A percentile compares a stretch with the other conserved stretches of the same genome.
Conservation (phyloP, 1,284 basidiomycete species). For the Apiotrichum laibachii region DNA sequence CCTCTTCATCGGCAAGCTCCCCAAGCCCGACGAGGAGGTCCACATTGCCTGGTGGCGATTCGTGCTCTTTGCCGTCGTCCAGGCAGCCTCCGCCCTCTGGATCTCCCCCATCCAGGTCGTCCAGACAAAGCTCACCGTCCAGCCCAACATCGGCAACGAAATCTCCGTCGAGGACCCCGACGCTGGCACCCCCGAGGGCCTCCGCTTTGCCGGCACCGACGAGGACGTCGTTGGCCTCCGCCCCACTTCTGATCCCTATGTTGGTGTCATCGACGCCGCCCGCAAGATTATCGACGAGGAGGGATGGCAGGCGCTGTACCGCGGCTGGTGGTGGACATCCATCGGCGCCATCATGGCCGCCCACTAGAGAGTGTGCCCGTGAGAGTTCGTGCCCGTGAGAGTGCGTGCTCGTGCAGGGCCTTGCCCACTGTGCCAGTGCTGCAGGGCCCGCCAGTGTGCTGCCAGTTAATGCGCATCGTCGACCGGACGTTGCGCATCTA, state of each 20-base stretch:
- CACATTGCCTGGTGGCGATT: slow-evolving; percentile 33
- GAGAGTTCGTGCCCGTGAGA: too few species aligned
- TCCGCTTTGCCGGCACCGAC: slow-evolving; percentile 63
- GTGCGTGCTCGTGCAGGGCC: too few species aligned
- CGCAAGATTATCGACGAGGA: slow-evolving; percentile 81
- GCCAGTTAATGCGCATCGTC: too few species aligned
- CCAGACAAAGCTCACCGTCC: slow-evolving; percentile 72
- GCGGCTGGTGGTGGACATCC: slow-evolving; percentile 84
- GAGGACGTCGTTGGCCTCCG: slow-evolving; percentile 87
- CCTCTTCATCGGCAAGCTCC: slow-evolving; percentile 21
- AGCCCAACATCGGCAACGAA: slow-evolving; percentile 72
- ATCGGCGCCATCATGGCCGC: slow-evolving; percentile 57
- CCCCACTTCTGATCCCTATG: slow-evolving; percentile 80
- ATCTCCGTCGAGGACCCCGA: slow-evolving; percentile 61
- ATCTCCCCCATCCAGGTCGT: slow-evolving; percentile 82
- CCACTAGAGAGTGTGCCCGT: not conserved
- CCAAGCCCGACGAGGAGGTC: not conserved
- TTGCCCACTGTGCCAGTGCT: too few species aligned
- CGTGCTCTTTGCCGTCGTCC: slow-evolving; percentile 60
- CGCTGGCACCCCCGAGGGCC: slow-evolving; percentile 57
- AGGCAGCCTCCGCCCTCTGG: slow-evolving; percentile 61
- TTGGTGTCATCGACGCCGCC: slow-evolving; percentile 70
- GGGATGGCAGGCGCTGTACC: slow-evolving; percentile 70
- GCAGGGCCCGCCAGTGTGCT: too few species aligned
- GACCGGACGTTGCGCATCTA: too few species aligned